Conservation (phyloP, 192 early-diverging fungal genomes). For the Phycomyces nitens region DNA sequence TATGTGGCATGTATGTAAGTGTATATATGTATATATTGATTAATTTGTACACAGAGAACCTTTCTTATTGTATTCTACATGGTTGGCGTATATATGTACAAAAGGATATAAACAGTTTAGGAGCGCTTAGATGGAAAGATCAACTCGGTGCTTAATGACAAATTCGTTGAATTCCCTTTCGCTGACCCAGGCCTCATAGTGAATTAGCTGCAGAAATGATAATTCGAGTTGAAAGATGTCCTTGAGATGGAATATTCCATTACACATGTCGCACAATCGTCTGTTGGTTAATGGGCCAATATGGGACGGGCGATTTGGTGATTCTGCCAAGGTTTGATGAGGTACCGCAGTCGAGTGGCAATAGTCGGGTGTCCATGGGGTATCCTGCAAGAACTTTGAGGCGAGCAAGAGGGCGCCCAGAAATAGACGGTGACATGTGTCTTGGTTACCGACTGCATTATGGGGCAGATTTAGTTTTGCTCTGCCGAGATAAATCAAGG, state of each 20-base stretch:
- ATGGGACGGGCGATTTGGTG: neutral
- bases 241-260: constrained; percentile 24
- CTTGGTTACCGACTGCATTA: constrained; percentile 27
- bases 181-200: constrained; percentile 23
- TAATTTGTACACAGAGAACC: no score
- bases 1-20: no score
- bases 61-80: no score
- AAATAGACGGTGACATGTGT: constrained; percentile 33
- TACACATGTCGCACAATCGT: constrained; percentile 25
- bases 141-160: constrained; percentile 15
- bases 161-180: constrained; percentile 17
- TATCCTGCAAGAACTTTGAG: constrained; percentile 26
- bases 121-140: constrained; percentile 15
- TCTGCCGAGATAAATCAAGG: constrained; percentile 32
- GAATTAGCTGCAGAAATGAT: constrained; percentile 24
- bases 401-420: constrained; percentile 29
- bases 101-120: neutral
- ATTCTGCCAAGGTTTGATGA: neutral
- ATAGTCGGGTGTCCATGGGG: neutral
- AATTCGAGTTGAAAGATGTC: constrained; percentile 29
- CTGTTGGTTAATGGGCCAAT: constrained; percentile 21
- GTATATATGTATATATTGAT: no score
- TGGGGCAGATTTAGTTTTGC: constrained; percentile 24
- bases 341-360: neutral
- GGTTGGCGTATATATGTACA: no score